Evolutionary conservation across 1,284 basidiomycete species (phyloP).

Genomic region (Inonotus hispidus): DNA sequence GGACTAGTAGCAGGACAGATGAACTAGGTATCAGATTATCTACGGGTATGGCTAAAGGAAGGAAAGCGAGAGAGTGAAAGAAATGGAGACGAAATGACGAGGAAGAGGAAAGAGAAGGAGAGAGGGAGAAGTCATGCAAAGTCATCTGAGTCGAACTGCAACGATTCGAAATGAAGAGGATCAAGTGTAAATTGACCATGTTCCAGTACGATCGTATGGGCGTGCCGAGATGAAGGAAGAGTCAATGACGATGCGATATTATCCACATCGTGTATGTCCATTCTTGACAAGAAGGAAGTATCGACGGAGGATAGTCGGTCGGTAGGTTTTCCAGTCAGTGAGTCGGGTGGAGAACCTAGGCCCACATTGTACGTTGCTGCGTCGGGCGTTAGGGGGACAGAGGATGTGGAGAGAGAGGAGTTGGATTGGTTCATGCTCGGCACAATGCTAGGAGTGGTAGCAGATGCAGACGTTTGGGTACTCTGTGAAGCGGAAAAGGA

Average conservation of each 20-base stretch:
- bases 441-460: slow-evolving; percentile 4
- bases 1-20: neutral
- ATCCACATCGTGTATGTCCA: neutral
- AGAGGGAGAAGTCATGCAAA: slow-evolving; percentile 9
- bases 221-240: neutral
- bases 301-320: neutral
- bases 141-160: slow-evolving; percentile 16
- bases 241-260: slow-evolving; percentile 16
- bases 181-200: slow-evolving; percentile 3
- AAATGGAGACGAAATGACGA: neutral
- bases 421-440: slow-evolving; percentile 11
- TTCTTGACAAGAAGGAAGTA: neutral
- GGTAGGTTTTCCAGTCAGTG: slow-evolving; percentile 1
- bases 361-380: neutral
- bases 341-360: slow-evolving; percentile 1
- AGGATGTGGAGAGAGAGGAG: slow-evolving; percentile 12
- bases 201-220: neutral
- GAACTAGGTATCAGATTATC: slow-evolving; percentile 5
- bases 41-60: slow-evolving; percentile 3
- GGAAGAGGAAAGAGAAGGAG: neutral
- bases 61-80: neutral
- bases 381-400: slow-evolving; percentile 13
- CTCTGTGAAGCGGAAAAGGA: slow-evolving; percentile 9
- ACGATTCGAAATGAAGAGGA: slow-evolving; percentile 17
- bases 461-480: neutral